Evolutionary conservation across 2,329 filamentous ascomycete genomes (phyloP).

Genomic region (Alternaria dauci): DNA sequence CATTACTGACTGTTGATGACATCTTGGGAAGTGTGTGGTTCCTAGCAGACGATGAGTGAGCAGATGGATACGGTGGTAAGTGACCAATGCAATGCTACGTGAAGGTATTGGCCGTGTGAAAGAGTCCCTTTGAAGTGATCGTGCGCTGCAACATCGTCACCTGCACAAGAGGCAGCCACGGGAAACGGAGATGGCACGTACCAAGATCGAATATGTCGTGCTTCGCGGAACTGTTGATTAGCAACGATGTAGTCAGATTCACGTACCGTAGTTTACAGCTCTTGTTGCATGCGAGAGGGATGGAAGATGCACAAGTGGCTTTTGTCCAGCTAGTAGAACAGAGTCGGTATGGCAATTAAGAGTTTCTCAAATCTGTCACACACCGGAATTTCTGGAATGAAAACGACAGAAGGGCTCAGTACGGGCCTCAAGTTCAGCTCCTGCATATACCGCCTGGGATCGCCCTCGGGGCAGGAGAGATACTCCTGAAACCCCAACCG

Average conservation of each 20-base stretch:
- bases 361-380: conserved; percentile 9
- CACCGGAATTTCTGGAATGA: conserved; percentile 11
- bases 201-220: conserved; percentile 21
- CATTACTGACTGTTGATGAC: conserved; percentile 13
- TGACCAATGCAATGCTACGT: background rate
- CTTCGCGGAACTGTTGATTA: conserved; percentile 15
- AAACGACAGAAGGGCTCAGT: conserved; percentile 5
- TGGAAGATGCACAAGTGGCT: background rate
- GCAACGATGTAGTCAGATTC: conserved; percentile 6
- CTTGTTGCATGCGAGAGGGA: background rate
- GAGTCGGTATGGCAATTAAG: background rate
- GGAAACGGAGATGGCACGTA: conserved; percentile 14
- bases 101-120: background rate
- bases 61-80: background rate
- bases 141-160: background rate
- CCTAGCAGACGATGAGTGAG: conserved; percentile 1
- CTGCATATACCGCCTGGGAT: conserved; percentile 10
- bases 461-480: conserved; percentile 5
- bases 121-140: background rate
- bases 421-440: conserved; percentile 10
- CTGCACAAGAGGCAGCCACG: background rate
- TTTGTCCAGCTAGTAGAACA: background rate
- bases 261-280: conserved; percentile 9
- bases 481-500: conserved; percentile 8
- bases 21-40: conserved; percentile 14